Conservation (phyloP, 2,329 filamentous ascomycete genomes). For the Hawksworthiomyces lignivorus region DNA sequence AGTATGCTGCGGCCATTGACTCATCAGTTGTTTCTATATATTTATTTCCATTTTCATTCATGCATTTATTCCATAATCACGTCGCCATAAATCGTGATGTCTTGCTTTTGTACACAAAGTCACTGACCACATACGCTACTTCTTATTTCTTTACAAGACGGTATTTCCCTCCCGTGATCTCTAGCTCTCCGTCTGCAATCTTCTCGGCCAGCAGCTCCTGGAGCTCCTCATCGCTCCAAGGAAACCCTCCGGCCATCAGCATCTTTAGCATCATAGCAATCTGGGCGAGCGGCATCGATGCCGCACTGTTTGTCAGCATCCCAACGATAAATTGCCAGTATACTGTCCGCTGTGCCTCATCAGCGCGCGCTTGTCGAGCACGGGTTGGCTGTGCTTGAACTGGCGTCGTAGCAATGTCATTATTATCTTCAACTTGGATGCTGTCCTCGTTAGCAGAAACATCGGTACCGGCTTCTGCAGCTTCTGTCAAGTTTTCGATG, state of each 20-base stretch:
- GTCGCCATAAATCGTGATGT: too few species aligned
- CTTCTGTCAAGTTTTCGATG: conserved; percentile 48
- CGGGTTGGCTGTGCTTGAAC: conserved; percentile 6
- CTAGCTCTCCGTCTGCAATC: conserved; percentile 63
- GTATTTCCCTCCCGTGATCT: conserved; percentile 64
- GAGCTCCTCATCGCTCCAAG: conserved; percentile 83
- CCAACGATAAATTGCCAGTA: conserved; percentile 91
- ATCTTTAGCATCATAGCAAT: conserved; percentile 96
- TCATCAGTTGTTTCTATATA: too few species aligned
- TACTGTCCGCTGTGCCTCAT: conserved; percentile 51
- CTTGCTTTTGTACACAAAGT: too few species aligned
- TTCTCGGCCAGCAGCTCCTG: conserved; percentile 72
- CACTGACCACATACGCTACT: too few species aligned
- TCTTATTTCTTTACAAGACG: conserved; percentile 54
- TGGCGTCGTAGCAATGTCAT: too few species aligned
- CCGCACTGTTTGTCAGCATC: conserved; percentile 88
- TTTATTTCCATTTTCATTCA: too few species aligned
- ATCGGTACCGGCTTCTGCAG: conserved; percentile 3
- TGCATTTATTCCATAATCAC: too few species aligned
- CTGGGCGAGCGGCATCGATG: conserved; percentile 67
- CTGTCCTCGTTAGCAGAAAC: conserved; percentile 21
- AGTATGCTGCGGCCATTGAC: too few species aligned
- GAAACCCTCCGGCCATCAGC: conserved; percentile 78
- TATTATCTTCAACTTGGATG: conserved; percentile 18
- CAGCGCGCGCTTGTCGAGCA: conserved; percentile 33